Conservation (phyloP, 1,284 basidiomycete genomes). For the Mycena citricolor region DNA sequence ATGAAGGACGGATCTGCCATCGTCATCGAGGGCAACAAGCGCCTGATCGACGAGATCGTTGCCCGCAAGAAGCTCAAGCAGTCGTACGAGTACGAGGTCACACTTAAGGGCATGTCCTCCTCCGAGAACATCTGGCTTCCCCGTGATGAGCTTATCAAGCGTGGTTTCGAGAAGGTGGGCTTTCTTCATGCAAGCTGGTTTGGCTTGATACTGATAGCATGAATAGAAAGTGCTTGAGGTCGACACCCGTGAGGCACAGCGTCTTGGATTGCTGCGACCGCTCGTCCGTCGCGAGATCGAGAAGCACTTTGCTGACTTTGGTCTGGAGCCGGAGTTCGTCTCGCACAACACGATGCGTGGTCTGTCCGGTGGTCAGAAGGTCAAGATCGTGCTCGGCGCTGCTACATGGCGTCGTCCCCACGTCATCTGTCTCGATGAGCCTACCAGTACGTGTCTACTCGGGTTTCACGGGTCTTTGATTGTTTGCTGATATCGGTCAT, state of each 20-base stretch:
- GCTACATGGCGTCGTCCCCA: conserved; percentile 99
- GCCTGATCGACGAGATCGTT: conserved; percentile 90
- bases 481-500: conserved; percentile 17
- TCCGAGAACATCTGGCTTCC: conserved; percentile 97
- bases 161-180: conserved; percentile 91
- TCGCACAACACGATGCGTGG: conserved; percentile 97
- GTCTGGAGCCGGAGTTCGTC: conserved; percentile 95
- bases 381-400: conserved; percentile 98
- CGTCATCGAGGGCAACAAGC: conserved; percentile 92
- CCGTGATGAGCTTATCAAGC: conserved; percentile 95
- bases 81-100: conserved; percentile 96
- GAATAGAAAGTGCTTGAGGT: conserved; percentile 89
- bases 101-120: conserved; percentile 89
- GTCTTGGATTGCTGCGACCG: conserved; percentile 92
- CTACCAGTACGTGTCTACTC: conserved; percentile 65
- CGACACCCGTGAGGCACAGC: conserved; percentile 96
- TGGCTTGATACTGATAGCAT: conserved; percentile 21
- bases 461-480: not conserved
- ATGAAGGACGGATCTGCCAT: conserved; percentile 94
- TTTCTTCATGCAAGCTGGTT: not conserved
- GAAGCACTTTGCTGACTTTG: conserved; percentile 96
- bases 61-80: conserved; percentile 98
- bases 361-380: conserved; percentile 99
- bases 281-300: conserved; percentile 97
- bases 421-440: conserved; percentile 97